phyloP scores from a whole-genome alignment of 371 early-diverging fungal genomes.

The Syncephalastrum racemosum region DNA sequence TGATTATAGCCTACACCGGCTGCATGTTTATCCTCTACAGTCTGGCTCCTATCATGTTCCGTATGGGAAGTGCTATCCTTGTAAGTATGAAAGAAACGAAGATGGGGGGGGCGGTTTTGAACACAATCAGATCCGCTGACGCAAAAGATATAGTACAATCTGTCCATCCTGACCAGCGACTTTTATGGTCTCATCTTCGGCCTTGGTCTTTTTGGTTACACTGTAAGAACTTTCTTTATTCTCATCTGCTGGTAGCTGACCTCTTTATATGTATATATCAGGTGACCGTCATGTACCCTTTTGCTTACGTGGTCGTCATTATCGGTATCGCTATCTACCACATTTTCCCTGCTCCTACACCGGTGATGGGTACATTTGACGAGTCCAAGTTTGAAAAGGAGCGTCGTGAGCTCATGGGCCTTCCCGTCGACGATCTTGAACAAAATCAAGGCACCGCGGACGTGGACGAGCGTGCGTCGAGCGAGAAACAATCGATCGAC shows the following conservation, averaged over 20 bases:
- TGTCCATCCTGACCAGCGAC: constrained; percentile 73
- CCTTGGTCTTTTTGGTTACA: constrained; percentile 57
- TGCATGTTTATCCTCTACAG: constrained; percentile 71
- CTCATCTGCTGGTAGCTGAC: not conserved
- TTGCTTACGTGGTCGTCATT: constrained; percentile 61
- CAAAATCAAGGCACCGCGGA: constrained; percentile 1
- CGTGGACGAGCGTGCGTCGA: not conserved
- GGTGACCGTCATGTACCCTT: constrained; percentile 57
- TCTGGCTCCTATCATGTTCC: constrained; percentile 64
- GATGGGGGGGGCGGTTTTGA: too few relatives aligned
- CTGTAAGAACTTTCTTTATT: constrained; percentile 23
- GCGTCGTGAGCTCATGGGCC: constrained; percentile 12
- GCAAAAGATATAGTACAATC: constrained; percentile 47
- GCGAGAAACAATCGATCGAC: not conserved
- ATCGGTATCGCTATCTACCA: constrained; percentile 63
- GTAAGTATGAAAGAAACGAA: too few relatives aligned
- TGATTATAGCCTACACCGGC: constrained; percentile 58
- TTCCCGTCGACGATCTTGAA: constrained; percentile 16
- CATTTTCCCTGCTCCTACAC: constrained; percentile 43
- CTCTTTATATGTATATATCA: constrained; percentile 1
- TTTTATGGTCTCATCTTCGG: constrained; percentile 74
- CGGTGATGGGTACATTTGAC: constrained; percentile 29
- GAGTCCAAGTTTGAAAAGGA: constrained; percentile 14
- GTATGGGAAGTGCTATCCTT: constrained; percentile 66
- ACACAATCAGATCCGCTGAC: too few relatives aligned